Percentiles rank a stretch among this genome's conserved stretches.
Conservation (phyloP, 2,329 filamentous ascomycete genomes). For the Sclerotinia nivalis region DNA sequence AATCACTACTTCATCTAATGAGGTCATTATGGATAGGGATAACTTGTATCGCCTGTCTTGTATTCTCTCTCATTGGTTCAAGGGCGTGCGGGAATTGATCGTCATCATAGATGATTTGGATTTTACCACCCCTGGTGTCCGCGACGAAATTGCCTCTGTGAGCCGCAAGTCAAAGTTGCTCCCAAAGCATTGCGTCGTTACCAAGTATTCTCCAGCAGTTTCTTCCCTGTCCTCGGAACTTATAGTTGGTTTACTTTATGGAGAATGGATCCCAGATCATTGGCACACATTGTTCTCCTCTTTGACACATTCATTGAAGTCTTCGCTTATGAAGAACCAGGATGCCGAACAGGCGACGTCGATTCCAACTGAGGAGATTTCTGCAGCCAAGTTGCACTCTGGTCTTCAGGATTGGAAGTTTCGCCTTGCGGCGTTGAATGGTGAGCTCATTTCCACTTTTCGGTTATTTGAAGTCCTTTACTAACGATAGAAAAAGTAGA, state of each 20-base stretch:
- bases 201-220: not conserved
- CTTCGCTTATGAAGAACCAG: not conserved
- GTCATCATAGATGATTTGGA: not conserved
- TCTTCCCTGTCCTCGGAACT: not conserved
- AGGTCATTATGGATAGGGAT: no score
- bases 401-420: not conserved
- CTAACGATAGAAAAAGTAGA: not conserved
- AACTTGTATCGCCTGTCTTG: not conserved
- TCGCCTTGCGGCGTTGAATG: not conserved
- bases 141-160: not conserved
- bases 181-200: not conserved
- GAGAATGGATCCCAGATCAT: not conserved
- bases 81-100: not conserved
- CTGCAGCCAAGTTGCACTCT: not conserved
- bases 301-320: not conserved
- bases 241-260: not conserved
- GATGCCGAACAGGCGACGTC: not conserved
- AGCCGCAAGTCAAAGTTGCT: not conserved
- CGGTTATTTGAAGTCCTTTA: no score
- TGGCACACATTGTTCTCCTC: not conserved
- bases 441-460: not conserved
- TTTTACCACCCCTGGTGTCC: not conserved
- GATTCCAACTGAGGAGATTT: not conserved
- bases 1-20: not conserved
- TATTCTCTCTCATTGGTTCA: not conserved